Base-by-base conservation (phyloP, 2,329 filamentous ascomycete genomes). In the Botrytis medusae region DNA sequence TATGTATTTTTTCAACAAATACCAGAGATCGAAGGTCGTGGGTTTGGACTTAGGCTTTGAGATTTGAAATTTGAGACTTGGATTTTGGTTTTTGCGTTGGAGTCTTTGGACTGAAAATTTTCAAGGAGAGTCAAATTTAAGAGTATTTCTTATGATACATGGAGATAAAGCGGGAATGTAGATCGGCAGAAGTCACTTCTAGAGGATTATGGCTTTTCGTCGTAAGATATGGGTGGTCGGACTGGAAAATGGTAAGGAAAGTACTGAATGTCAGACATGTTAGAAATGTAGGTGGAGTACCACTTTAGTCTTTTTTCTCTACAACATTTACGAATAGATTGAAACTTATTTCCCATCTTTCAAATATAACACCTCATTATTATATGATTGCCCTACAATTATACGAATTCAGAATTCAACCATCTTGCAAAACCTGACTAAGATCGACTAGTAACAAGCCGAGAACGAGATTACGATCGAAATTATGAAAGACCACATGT, bases 151-250 rank as follows among this genome's bases (percentile, higher is more conserved):
- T 5, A 14, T 37, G 14, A 7, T 29, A 54, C 25, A 14, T 16
- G 48, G 12, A n/a, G 12, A 14, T 18, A 18, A 54, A 29, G n/a
- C 3, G 2, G 14, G 14, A 32, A 18, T 57, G 0, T 9, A 57
- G 2, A 32, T 29, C 1, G 16, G 14, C 7, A 57, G n/a, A 29
- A 57, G 7, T 14, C 2, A 29, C 14, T 29, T 57, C 5, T n/a
- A 48, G 25, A 54, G 2, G 2, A n/a, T 12, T 7, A 0, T 5
- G 10, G 0, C 16, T n/a, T 14, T 6, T 54, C n/a, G 3, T 54
- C 51, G 32, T 9, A 29, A 29, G 14, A 9, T 18, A 18, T 57
- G 14, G 2, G 0, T 29, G 51, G 16, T 6, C 14, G 14, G 7
- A 29, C 6, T 16, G 5, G 1, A 18, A 4, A 14, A n/a, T 29